Base-by-base conservation (phyloP, 2,329 filamentous ascomycete species). In the Tolypocladium cylindrosporum region DNA sequence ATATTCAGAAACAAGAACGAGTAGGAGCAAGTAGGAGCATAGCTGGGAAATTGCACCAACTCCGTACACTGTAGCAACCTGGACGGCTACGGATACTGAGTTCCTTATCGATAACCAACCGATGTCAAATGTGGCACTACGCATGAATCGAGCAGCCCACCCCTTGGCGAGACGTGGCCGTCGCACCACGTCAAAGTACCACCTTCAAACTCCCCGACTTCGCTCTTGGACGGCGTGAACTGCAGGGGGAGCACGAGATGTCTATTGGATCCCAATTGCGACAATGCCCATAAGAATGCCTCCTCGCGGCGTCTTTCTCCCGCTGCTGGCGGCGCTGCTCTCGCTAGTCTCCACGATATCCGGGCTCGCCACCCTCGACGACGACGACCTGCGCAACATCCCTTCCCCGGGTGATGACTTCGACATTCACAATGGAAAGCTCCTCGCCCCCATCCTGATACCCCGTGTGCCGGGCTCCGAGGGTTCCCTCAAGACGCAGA, bases 401-500 rank as follows among this genome's bases (percentile, higher is more conserved):
- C 89, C 91, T 14, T 82, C 81, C n/a, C 86, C 86, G 1, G 86
- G 84, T 60, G 74, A 79, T 58, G 88, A 91, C 72, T 93, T 97
- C 70, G 84, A 96, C 73, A 90, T 94, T 64, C 74, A 87, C 60
- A 81, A 78, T 40, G 91, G 91, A 64, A 77, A 82, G 4, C 80
- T 99, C 21, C 83, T 99, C 39, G 82, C 93, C 4, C 94, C 93
- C 1, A 92, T 99, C 66, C 79, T 99, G 57, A 85, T 88, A 55
- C 87, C 94, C 1, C 89, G 94, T 60, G 92, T 99, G 0, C 90
- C 94, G 8, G 94, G 92, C 19, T 96, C 91, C 1, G 79, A 86
- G 1, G 91, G 91, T 36, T 90, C 88, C 16, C 71, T 75, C 19
- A 80, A 80, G 56, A 90, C 89, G 3, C 88, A 94, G 64, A 79